Percentiles rank a stretch among this genome's conserved stretches.
Evolutionary conservation across 257 asterid species (phyloP).

Genomic region (Solanum acaule): DNA sequence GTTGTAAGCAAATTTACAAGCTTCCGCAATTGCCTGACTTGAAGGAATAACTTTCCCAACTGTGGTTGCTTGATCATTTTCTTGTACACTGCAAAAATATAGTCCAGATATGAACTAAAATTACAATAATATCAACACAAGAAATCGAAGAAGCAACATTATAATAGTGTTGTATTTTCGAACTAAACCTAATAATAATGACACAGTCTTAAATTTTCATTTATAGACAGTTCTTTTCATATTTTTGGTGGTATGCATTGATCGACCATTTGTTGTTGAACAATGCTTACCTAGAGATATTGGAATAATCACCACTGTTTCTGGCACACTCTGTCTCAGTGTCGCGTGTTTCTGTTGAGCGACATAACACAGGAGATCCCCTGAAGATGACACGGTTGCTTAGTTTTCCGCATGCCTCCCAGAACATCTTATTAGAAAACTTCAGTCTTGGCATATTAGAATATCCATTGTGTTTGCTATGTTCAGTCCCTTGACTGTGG

Average conservation of each 20-base stretch:
- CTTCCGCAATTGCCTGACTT: constrained; percentile 70
- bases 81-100: constrained; percentile 28
- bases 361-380: constrained; percentile 43
- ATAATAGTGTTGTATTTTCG: neutral
- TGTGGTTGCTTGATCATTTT: constrained; percentile 33
- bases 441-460: constrained; percentile 30
- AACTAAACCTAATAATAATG: neutral
- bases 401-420: constrained; percentile 42
- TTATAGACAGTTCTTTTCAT: neutral
- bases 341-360: constrained; percentile 43
- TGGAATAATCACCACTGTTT: constrained; percentile 27
- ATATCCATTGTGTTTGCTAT: constrained; percentile 32
- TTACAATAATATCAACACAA: neutral
- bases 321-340: constrained; percentile 45
- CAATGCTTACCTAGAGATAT: constrained; percentile 41
- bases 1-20: constrained; percentile 72
- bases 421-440: constrained; percentile 30
- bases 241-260: neutral
- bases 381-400: constrained; percentile 24
- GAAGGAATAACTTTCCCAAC: constrained; percentile 33
- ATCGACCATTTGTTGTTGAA: neutral
- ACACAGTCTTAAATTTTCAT: neutral
- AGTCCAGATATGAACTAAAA: neutral
- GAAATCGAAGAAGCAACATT: neutral
- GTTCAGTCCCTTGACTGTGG: constrained; percentile 28